phyloP scores from a whole-genome alignment of 2,329 filamentous ascomycete genomes.

The Talaromyces pinophilus region DNA sequence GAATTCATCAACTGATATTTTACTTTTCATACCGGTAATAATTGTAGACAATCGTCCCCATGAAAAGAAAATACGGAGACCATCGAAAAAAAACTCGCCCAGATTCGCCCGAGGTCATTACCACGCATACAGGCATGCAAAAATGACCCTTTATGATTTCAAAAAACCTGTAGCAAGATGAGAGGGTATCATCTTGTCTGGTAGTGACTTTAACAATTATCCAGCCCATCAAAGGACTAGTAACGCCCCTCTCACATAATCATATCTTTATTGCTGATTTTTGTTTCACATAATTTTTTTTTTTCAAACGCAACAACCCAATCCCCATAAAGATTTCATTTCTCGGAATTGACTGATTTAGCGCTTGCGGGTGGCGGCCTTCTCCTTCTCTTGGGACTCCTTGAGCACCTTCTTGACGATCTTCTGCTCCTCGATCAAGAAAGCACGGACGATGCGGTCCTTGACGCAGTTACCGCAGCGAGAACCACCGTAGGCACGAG shows the following conservation, averaged over 20 bases:
- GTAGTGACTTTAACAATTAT: constrained; percentile 31
- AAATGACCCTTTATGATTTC: constrained; percentile 23
- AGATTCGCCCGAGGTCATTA: constrained; percentile 26
- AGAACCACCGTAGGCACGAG: constrained; percentile 96
- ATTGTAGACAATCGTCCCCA: constrained; percentile 25
- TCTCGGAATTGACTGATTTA: constrained; percentile 32
- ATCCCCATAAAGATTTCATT: constrained; percentile 13
- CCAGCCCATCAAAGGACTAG: constrained; percentile 31
- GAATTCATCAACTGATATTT: constrained; percentile 25
- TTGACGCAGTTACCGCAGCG: constrained; percentile 98
- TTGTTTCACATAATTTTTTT: constrained; percentile 27
- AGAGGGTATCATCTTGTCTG: constrained; percentile 36
- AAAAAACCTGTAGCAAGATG: constrained; percentile 25
- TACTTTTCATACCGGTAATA: constrained; percentile 24
- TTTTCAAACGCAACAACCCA: constrained; percentile 26
- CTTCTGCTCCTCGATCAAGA: constrained; percentile 99
- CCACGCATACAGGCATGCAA: constrained; percentile 23
- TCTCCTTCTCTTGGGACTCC: constrained; percentile 77
- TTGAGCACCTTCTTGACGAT: constrained; percentile 99
- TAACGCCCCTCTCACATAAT: constrained; percentile 37
- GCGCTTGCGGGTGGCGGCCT: constrained; percentile 43
- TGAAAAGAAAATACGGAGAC: constrained; percentile 24
- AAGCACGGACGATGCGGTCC: constrained; percentile 95
- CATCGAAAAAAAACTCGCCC: constrained; percentile 26
- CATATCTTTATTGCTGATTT: constrained; percentile 35